Evolutionary conservation across 495 filamentous ascomycete species (phyloP), one percentile per base, ranked within the genome.

Genomic region (Tuber umbilicatum): DNA sequence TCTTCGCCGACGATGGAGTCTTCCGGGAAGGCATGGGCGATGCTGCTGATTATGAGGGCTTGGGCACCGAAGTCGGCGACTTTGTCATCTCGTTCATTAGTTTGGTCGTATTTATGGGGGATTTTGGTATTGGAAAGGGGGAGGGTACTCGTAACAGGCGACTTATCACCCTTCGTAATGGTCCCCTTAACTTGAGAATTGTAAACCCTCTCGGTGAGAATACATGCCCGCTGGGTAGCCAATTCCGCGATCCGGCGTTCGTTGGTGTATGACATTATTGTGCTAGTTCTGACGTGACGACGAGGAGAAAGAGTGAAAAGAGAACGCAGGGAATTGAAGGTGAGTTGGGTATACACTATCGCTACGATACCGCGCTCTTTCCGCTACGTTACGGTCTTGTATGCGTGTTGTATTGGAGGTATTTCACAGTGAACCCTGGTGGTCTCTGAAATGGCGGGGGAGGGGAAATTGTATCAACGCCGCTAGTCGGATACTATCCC

Each of bases 21-120:
- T 21, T 88, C 81, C 55, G 95, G 95, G 86, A 99, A 98, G 83
- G 92, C 92, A 83, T 90, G 87, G 84, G 90, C 89, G 75, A 99
- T 89, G 69, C 95, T 94, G 73, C 89, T 87, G 79, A 98, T 97
- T 82, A 98, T 96, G 76, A 98, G 87, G 50, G 96, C 96, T 85
- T 99, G 95, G 73, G 96, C 95, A 79, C 96, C 96, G 82, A 97
- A 97, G 85, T 99, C 95, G 82, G 94, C 95, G 77, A 98, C 81
- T 82, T 41, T 21, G 37, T 43, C 38, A 50, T 35, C 23, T 35
- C 31, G 45, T 80, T 70, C 77, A 73, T 27, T 31, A n/a, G 38
- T 7, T 21, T 23, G 43, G 19, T 5, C 39, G 27, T 40, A 17
- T 38, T 38, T 6, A n/a, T 31, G 40, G 6, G 21, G 47, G 17